These are phyloP conservation scores for Schizophyllum amplum DNA, from an alignment of 1,284 basidiomycete species.

Conservation along the genomic window DNA sequence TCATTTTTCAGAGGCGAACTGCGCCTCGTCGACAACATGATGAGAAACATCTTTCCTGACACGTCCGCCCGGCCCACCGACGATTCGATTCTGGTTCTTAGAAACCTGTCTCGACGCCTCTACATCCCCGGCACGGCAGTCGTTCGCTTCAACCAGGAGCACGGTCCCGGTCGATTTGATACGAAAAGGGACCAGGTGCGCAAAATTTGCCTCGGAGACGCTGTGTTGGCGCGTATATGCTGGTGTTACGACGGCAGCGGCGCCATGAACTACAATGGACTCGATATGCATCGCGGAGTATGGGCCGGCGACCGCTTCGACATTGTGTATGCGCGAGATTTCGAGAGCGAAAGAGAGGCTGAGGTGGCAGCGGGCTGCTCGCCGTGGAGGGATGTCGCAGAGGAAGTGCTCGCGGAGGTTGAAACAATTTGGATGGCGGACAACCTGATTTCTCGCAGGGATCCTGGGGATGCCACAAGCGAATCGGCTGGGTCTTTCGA, in stretches of 20 bases:
- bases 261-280: background rate
- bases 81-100: background rate
- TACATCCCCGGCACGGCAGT: conserved; percentile 3
- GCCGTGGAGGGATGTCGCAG: conserved; percentile 7
- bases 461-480: no score
- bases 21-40: no score
- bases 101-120: conserved; percentile 4
- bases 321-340: background rate
- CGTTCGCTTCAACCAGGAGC: background rate
- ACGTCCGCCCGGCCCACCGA: no score
- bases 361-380: background rate
- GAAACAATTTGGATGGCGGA: conserved; percentile 3
- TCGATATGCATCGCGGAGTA: conserved; percentile 2
- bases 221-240: conserved; percentile 2
- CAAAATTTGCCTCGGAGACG: background rate
- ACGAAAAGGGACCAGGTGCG: no score
- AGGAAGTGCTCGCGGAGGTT: conserved; percentile 3
- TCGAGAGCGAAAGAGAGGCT: background rate
- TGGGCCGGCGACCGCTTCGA: conserved; percentile 9
- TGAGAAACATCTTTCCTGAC: no score
- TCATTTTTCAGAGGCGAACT: no score
- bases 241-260: conserved; percentile 1
- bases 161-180: no score
- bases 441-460: background rate
- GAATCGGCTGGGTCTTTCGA: no score